These are phyloP conservation scores for Cryptococcus sp. DNA, from an alignment of 1,284 basidiomycete genomes.

Conservation along the genomic window DNA sequence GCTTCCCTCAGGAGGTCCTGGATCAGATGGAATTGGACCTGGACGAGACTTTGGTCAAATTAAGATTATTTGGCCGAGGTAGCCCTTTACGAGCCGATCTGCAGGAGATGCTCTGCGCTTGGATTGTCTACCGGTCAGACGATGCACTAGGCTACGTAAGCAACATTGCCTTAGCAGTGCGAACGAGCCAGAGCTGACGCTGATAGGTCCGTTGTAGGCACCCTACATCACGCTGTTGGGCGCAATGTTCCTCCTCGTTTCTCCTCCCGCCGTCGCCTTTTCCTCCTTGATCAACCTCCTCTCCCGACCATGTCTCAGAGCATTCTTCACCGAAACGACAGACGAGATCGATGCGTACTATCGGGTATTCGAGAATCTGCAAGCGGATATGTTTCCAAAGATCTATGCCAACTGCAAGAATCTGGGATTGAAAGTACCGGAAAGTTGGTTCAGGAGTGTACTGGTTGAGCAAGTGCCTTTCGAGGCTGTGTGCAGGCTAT, in stretches of 20 bases:
- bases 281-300: slow-evolving; percentile 84
- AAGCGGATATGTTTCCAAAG: slow-evolving; percentile 72
- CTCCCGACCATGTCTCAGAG: slow-evolving; percentile 78
- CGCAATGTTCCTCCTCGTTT: slow-evolving; percentile 86
- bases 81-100: slow-evolving; percentile 86
- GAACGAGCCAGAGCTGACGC: neutral
- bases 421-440: slow-evolving; percentile 53
- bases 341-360: slow-evolving; percentile 74
- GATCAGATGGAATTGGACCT: slow-evolving; percentile 78
- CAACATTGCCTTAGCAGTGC: slow-evolving; percentile 21
- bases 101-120: slow-evolving; percentile 83
- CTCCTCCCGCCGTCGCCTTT: slow-evolving; percentile 74
- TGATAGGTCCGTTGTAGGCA: slow-evolving; percentile 27
- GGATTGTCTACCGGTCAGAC: slow-evolving; percentile 86
- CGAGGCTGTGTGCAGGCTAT: slow-evolving; percentile 80
- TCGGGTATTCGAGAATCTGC: slow-evolving; percentile 51
- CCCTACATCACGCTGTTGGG: slow-evolving; percentile 61
- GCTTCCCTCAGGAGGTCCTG: slow-evolving; percentile 73
- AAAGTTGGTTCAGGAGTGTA: slow-evolving; percentile 72
- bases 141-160: slow-evolving; percentile 77
- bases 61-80: slow-evolving; percentile 82
- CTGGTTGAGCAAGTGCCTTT: slow-evolving; percentile 87
- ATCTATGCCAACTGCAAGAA: slow-evolving; percentile 96
- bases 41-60: slow-evolving; percentile 71
- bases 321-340: slow-evolving; percentile 77